Percentiles rank a stretch among this genome's conserved stretches.
Conservation (phyloP, 257 asterid genomes). For the Lavandula angustifolia region DNA sequence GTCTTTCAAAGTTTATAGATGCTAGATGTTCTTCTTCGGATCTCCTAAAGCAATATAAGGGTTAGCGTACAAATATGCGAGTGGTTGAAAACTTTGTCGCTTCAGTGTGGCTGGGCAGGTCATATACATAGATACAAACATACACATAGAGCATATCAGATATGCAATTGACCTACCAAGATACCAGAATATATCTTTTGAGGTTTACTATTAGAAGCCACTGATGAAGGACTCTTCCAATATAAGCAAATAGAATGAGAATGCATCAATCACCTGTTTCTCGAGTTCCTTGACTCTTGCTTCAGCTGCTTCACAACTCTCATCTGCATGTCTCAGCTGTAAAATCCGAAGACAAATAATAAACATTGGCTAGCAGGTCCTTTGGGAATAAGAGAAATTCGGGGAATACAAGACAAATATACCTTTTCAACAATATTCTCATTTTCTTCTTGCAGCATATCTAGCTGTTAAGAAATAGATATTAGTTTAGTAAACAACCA, state of each 20-base stretch:
- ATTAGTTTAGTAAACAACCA: slow-evolving; percentile 36
- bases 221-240: slow-evolving; percentile 13
- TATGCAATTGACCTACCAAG: slow-evolving; percentile 4
- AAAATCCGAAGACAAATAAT: slow-evolving; percentile 34
- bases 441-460: slow-evolving; percentile 94
- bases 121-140: background rate
- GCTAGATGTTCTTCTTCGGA: slow-evolving; percentile 9
- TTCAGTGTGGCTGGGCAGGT: background rate
- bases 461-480: slow-evolving; percentile 61
- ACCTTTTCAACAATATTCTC: slow-evolving; percentile 85
- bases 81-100: slow-evolving; percentile 18
- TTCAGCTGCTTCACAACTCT: slow-evolving; percentile 73
- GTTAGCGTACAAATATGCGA: background rate
- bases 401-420: slow-evolving; percentile 23
- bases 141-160: slow-evolving; percentile 6
- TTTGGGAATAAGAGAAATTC: slow-evolving; percentile 20
- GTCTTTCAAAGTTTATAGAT: slow-evolving; percentile 13
- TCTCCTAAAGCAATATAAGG: slow-evolving; percentile 12
- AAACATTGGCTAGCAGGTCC: slow-evolving; percentile 19
- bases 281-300: slow-evolving; percentile 96
- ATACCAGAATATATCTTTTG: slow-evolving; percentile 14
- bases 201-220: slow-evolving; percentile 26
- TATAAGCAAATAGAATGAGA: slow-evolving; percentile 23
- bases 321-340: slow-evolving; percentile 85
- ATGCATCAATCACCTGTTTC: slow-evolving; percentile 67